Percentiles rank a stretch among this genome's conserved stretches.
Conservation (phyloP, 2,329 filamentous ascomycete genomes). For the Fusarium clavum region DNA sequence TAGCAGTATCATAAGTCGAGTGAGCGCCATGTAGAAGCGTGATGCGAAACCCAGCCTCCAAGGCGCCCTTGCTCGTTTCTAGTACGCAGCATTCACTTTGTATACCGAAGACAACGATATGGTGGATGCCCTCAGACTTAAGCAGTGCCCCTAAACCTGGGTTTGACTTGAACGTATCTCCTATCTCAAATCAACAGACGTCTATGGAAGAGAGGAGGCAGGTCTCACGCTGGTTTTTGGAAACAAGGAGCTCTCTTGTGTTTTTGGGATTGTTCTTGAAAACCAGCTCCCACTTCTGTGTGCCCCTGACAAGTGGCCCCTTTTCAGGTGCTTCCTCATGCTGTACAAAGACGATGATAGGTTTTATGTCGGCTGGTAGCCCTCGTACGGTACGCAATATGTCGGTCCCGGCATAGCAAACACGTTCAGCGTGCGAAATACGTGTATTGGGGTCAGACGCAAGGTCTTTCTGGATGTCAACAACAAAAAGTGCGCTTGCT, state of each 20-base stretch:
- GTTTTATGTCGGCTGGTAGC: background rate
- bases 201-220: background rate
- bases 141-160: conserved; percentile 1
- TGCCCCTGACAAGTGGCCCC: conserved; percentile 16
- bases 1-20: conserved; percentile 19
- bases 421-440: conserved; percentile 15
- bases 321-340: conserved; percentile 20
- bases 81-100: conserved; percentile 33
- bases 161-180: conserved; percentile 27
- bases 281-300: conserved; percentile 8
- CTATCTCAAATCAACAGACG: background rate
- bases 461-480: conserved; percentile 29
- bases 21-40: conserved; percentile 26
- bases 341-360: conserved; percentile 26
- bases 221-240: conserved; percentile 15
- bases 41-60: conserved; percentile 21
- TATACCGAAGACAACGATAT: conserved; percentile 22
- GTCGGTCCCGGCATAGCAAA: background rate
- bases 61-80: conserved; percentile 26
- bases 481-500: conserved; percentile 22
- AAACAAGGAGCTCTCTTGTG: conserved; percentile 8
- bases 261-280: conserved; percentile 5
- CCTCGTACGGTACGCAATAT: conserved; percentile 11
- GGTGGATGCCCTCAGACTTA: conserved; percentile 7
- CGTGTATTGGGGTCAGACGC: conserved; percentile 9